Evolutionary conservation across 371 early-diverging fungal species (phyloP), one percentile per base, ranked within the genome.

Genomic region (Mucor mucedo): DNA sequence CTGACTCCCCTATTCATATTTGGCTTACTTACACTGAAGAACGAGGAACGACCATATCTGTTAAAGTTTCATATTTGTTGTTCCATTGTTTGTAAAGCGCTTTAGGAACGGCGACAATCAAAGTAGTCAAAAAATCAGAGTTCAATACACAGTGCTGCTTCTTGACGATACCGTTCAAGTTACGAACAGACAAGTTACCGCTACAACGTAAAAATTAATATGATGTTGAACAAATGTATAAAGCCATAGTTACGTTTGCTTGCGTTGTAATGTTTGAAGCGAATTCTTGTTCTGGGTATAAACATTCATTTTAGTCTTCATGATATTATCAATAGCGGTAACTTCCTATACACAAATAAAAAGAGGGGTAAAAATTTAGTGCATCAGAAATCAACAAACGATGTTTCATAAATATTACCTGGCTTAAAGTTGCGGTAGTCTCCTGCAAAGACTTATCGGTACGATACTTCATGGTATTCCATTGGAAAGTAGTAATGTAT

Each of bases 381-480:
- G 47, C 47, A 47, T 47, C 47, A 47, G 21, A 47, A 47, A 45
- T n/a, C 13, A 45, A 30, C 21, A 50, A 13, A 30, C 28, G 11
- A 39, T 63, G 41, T 67, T 53, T 52, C 40, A 50, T 58, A 61
- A 60, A 35, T 32, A 47, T 40, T 69, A 78, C 84, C 68, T 84
- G 77, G 45, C 68, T 71, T 38, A 98, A 86, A 52, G 87, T 77
- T 39, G 89, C 87, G 1, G 91, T 82, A 11, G 96, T 86, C 64
- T 97, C 98, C 55, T 88, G 85, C 63, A 97, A 76, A 6, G 95
- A 84, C 75, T 92, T 93, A 78, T 98, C 98, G 0, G 91, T 87
- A 52, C 98, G 87, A 75, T 95, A 98, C 76, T 96, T 97, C 89
- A 95, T 90, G n/a, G 89, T 87, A 74, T 97, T 95, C 98, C 98